A percentile compares a stretch with the other conserved stretches of the same genome.
Evolutionary conservation across 2,329 filamentous ascomycete genomes (phyloP).

Genomic region (Zymoseptoria crescenta): DNA sequence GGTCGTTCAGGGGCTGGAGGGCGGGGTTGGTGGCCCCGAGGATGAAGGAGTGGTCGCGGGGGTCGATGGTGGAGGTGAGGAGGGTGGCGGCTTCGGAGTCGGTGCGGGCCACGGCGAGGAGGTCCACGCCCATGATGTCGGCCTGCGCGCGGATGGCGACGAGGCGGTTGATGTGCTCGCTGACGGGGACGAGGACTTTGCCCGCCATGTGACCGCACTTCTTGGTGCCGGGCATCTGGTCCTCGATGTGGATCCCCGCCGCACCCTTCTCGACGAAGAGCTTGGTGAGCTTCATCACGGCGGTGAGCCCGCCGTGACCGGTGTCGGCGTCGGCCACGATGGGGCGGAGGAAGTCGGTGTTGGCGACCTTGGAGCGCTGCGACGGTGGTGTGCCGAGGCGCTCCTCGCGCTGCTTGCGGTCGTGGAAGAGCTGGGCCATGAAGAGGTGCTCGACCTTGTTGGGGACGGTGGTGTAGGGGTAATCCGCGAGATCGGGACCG

Average conservation of each 20-base stretch:
- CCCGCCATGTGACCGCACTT: slow-evolving; percentile 99
- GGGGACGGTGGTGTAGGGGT: slow-evolving; percentile 87
- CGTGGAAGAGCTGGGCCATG: slow-evolving; percentile 98
- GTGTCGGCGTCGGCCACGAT: slow-evolving; percentile 97
- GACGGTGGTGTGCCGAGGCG: slow-evolving; percentile 68
- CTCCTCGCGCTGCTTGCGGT: slow-evolving; percentile 97
- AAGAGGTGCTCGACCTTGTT: slow-evolving; percentile 98
- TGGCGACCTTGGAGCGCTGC: slow-evolving; percentile 64
- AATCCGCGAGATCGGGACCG: slow-evolving; percentile 94
- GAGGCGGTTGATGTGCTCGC: slow-evolving; percentile 95
- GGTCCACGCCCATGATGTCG: slow-evolving; percentile 92
- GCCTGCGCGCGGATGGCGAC: slow-evolving; percentile 95
- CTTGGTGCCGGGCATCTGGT: slow-evolving; percentile 96
- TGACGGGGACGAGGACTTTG: slow-evolving; percentile 93
- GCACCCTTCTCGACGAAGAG: slow-evolving; percentile 94
- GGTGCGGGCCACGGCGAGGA: slow-evolving; percentile 85
- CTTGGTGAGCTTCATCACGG: slow-evolving; percentile 98
- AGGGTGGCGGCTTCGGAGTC: slow-evolving; percentile 97
- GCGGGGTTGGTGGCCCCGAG: slow-evolving; percentile 78
- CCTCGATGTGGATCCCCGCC: slow-evolving; percentile 96
- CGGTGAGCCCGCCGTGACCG: slow-evolving; percentile 93
- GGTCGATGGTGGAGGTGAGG: slow-evolving; percentile 93
- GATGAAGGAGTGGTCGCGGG: slow-evolving; percentile 90
- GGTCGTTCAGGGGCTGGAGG: slow-evolving; percentile 76
- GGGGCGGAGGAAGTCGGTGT: slow-evolving; percentile 88